phyloP scores from a whole-genome alignment of 73 alveolate species.

The Paraurostyla sp. region DNA sequence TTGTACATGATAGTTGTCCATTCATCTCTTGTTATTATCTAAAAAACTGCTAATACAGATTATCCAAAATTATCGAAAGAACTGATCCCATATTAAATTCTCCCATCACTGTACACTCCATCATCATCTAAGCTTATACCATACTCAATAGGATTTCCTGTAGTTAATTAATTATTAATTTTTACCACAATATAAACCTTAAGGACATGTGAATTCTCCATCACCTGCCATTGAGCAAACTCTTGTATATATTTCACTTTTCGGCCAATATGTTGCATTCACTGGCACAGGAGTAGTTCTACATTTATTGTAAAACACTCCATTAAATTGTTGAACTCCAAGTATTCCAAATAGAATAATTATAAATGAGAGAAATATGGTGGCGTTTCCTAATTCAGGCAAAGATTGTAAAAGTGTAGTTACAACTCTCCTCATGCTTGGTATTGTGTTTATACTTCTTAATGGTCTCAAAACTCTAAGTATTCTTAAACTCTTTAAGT shows the following conservation, averaged over 20 bases:
- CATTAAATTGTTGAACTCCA: slow-evolving; percentile 67
- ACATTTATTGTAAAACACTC: slow-evolving; percentile 64
- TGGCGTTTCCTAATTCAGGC: slow-evolving; percentile 62
- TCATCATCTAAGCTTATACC: slow-evolving; percentile 39
- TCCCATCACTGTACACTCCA: slow-evolving; percentile 16
- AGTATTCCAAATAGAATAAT: slow-evolving; percentile 68
- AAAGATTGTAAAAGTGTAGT: slow-evolving; percentile 59
- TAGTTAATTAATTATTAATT: not conserved
- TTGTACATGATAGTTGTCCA: slow-evolving; percentile 72
- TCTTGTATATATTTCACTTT: not conserved
- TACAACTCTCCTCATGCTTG: slow-evolving; percentile 64
- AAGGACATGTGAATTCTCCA: slow-evolving; percentile 41
- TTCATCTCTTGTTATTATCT: slow-evolving; percentile 61
- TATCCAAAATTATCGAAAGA: slow-evolving; percentile 65
- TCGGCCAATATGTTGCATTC: slow-evolving; percentile 50
- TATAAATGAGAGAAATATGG: slow-evolving; percentile 61
- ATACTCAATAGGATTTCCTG: slow-evolving; percentile 48
- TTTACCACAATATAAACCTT: slow-evolving; percentile 23
- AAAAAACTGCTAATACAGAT: slow-evolving; percentile 62
- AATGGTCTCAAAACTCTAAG: slow-evolving; percentile 76
- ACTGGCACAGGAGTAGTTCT: slow-evolving; percentile 5
- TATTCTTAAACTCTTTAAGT: slow-evolving; percentile 66
- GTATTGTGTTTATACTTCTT: slow-evolving; percentile 72
- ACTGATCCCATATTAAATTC: slow-evolving; percentile 56
- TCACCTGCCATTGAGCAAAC: slow-evolving; percentile 29